A percentile compares a stretch with the other conserved stretches of the same genome.
These are phyloP conservation scores for Casuarina glauca DNA, from an alignment of 306 rosid species.

Conservation along the genomic window DNA sequence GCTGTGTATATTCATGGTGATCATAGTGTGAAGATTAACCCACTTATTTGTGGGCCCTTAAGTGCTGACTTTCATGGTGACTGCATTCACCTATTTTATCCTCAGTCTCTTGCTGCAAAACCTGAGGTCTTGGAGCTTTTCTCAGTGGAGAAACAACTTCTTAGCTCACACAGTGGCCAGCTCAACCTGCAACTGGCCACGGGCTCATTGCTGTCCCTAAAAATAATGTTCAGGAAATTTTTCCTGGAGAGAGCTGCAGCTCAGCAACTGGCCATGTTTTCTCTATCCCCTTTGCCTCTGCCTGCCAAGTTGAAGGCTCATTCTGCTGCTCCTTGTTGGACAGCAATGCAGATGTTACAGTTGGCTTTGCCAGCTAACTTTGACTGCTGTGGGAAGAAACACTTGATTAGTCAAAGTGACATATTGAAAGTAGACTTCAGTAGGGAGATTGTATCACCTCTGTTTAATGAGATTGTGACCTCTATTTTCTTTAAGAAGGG, in stretches of 20 bases:
- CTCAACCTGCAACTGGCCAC: slow-evolving; percentile 70
- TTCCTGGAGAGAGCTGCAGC: slow-evolving; percentile 52
- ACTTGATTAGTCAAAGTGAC: slow-evolving; percentile 58
- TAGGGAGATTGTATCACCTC: slow-evolving; percentile 53
- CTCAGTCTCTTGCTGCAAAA: slow-evolving; percentile 87
- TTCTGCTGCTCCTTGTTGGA: slow-evolving; percentile 63
- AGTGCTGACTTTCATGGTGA: slow-evolving; percentile 97
- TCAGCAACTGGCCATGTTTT: slow-evolving; percentile 81
- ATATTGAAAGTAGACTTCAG: slow-evolving; percentile 54
- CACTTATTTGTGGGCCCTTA: slow-evolving; percentile 91
- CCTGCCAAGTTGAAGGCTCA: slow-evolving; percentile 57
- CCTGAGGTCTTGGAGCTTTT: slow-evolving; percentile 93
- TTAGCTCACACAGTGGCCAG: slow-evolving; percentile 90
- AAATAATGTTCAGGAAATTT: slow-evolving; percentile 51
- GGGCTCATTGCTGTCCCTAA: slow-evolving; percentile 74
- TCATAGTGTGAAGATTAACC: slow-evolving; percentile 87
- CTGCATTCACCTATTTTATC: slow-evolving; percentile 86
- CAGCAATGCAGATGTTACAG: slow-evolving; percentile 75
- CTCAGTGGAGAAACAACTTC: slow-evolving; percentile 82
- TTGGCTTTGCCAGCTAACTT: slow-evolving; percentile 66
- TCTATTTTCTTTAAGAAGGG: slow-evolving; percentile 80
- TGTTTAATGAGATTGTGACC: slow-evolving; percentile 71
- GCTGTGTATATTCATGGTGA: slow-evolving; percentile 82
- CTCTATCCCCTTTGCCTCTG: slow-evolving; percentile 56
- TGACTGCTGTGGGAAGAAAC: slow-evolving; percentile 66